phyloP scores from a whole-genome alignment of 176 grass and related monocot species.

The maize (Zea mays) region DNA sequence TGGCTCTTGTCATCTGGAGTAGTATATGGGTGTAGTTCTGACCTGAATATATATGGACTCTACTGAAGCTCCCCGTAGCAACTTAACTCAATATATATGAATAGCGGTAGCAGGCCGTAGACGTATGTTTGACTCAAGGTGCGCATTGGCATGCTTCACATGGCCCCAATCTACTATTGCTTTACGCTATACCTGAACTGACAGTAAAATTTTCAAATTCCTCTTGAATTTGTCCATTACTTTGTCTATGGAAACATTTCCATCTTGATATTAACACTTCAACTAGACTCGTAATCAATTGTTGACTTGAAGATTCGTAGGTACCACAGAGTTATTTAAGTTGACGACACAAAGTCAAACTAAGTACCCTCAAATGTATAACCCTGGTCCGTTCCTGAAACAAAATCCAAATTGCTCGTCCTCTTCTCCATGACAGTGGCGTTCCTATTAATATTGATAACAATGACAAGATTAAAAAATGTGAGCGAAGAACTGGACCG shows the following conservation, averaged over 20 bases:
- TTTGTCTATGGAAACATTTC: neutral
- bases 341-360: neutral
- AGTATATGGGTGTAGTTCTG: neutral
- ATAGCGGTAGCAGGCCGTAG: neutral
- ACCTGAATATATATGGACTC: neutral
- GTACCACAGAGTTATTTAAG: neutral
- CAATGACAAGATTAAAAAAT: neutral
- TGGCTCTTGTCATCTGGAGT: neutral
- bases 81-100: slow-evolving; percentile 1
- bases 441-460: neutral
- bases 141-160: neutral
- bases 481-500: neutral
- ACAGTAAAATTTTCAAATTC: neutral
- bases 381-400: neutral
- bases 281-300: neutral
- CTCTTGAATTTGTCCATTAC: neutral
- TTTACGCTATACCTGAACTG: neutral
- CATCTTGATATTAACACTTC: slow-evolving; percentile 14
- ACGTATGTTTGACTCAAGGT: neutral
- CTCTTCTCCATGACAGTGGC: neutral
- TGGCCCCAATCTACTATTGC: neutral
- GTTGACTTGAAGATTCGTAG: neutral
- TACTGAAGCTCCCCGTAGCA: neutral
- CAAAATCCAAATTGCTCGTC: neutral
- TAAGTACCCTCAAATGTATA: neutral